Conservation (phyloP, 2,329 filamentous ascomycete genomes). For the Zymoseptoria crescenta region DNA sequence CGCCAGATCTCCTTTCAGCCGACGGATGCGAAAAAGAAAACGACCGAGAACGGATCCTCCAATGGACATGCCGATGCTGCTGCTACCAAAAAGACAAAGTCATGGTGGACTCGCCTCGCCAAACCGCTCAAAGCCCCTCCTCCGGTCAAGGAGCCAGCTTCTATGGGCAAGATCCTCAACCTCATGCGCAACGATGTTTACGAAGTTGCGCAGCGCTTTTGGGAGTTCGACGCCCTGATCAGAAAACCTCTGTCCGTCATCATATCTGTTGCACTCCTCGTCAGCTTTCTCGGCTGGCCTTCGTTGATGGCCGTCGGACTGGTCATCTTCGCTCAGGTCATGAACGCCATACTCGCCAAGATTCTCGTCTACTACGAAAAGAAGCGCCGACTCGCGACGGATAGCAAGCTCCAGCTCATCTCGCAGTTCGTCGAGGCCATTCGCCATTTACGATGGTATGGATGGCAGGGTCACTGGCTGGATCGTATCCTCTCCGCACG, state of each 20-base stretch:
- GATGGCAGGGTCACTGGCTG: constrained; percentile 73
- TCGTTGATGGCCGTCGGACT: constrained; percentile 65
- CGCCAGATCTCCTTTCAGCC: constrained; percentile 48
- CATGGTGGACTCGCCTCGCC: constrained; percentile 6
- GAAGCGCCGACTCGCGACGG: constrained; percentile 63
- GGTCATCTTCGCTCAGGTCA: constrained; percentile 50
- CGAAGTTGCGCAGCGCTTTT: constrained; percentile 72
- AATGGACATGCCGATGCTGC: constrained; percentile 18
- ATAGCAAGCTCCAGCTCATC: constrained; percentile 69
- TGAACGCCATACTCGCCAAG: constrained; percentile 62
- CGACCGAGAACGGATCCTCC: constrained; percentile 1
- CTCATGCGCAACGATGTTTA: constrained; percentile 75
- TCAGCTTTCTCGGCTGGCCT: constrained; percentile 71
- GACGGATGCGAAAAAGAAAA: constrained; percentile 9
- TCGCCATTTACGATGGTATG: constrained; percentile 71
- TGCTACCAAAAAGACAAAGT: not conserved
- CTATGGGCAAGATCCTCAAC: constrained; percentile 86
- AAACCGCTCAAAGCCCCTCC: constrained; percentile 18
- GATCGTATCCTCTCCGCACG: constrained; percentile 60
- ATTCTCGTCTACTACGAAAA: constrained; percentile 61
- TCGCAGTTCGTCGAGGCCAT: constrained; percentile 83
- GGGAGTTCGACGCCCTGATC: constrained; percentile 73
- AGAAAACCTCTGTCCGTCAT: constrained; percentile 70
- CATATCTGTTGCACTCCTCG: constrained; percentile 65
- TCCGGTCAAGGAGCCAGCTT: constrained; percentile 52